Evolutionary conservation across 1,139 yeast species (phyloP).

Genomic region (Meyerozyma athensensis): DNA sequence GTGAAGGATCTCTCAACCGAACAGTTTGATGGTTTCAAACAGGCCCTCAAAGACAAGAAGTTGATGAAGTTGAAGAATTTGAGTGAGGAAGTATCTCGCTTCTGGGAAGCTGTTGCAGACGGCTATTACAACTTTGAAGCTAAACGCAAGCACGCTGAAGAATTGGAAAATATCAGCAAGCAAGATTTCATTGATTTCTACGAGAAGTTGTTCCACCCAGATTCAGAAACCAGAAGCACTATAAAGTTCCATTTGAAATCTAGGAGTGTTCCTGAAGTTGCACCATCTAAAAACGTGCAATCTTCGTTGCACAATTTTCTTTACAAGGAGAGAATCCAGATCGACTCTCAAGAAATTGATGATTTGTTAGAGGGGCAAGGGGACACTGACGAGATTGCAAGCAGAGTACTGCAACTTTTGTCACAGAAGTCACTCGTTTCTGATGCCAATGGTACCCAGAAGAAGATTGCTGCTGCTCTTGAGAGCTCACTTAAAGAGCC

Average conservation of each 20-base stretch:
- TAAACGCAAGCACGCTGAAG: constrained; percentile 52
- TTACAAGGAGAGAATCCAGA: constrained; percentile 19
- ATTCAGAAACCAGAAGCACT: constrained; percentile 33
- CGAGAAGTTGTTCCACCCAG: constrained; percentile 37
- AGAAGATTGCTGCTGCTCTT: constrained; percentile 9
- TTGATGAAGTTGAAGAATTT: constrained; percentile 71
- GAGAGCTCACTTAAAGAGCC: constrained; percentile 15
- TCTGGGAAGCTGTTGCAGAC: constrained; percentile 61
- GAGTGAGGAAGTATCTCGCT: constrained; percentile 65
- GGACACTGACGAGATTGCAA: constrained; percentile 15
- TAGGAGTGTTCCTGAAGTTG: constrained; percentile 33
- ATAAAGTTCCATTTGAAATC: constrained; percentile 69
- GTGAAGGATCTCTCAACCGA: constrained; percentile 47
- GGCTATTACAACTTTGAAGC: constrained; percentile 76
- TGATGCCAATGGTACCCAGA: neutral
- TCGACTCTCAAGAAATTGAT: constrained; percentile 26
- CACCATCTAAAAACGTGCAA: constrained; percentile 21
- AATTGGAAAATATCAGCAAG: constrained; percentile 50
- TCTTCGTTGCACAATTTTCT: constrained; percentile 25
- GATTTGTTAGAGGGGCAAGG: constrained; percentile 16
- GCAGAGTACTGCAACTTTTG: constrained; percentile 7
- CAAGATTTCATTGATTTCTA: constrained; percentile 56
- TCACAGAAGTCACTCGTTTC: constrained; percentile 5
- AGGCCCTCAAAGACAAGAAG: constrained; percentile 62
- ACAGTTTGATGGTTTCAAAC: constrained; percentile 65